Evolutionary conservation across 2,329 filamentous ascomycete species (phyloP).

Genomic region (Mycogone perniciosa): DNA sequence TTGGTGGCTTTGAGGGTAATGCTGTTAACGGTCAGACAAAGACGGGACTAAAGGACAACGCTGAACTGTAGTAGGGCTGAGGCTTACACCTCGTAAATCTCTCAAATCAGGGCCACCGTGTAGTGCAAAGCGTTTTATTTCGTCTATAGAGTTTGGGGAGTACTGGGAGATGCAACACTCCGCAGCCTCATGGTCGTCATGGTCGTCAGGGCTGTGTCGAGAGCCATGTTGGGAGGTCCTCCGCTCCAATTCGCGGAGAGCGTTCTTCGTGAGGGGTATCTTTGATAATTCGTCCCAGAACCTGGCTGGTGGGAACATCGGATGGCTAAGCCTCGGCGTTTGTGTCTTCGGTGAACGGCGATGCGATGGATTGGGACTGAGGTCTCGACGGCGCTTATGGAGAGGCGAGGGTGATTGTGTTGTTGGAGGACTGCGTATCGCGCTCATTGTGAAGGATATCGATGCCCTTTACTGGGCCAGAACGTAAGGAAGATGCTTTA

Average conservation of each 20-base stretch:
- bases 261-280: neutral
- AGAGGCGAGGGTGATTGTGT: neutral
- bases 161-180: too few species aligned
- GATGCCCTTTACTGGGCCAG: too few species aligned
- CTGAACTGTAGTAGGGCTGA: neutral
- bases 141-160: too few species aligned
- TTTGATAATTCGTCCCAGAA: constrained; percentile 10
- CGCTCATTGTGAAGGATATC: neutral
- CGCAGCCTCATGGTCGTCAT: too few species aligned
- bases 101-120: constrained; percentile 11
- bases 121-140: neutral
- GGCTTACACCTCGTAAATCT: constrained; percentile 4
- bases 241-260: neutral
- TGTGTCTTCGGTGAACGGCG: neutral
- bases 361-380: neutral
- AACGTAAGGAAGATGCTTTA: too few species aligned
- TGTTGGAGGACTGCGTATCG: neutral
- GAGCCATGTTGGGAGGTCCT: neutral
- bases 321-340: constrained; percentile 1
- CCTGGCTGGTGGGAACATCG: constrained; percentile 1
- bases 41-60: too few species aligned
- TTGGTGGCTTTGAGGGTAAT: neutral
- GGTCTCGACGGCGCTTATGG: neutral
- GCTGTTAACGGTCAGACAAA: neutral
- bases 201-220: neutral